Evolutionary conservation across 2,329 filamentous ascomycete genomes (phyloP).

Genomic region (Verticillium tricorpus): DNA sequence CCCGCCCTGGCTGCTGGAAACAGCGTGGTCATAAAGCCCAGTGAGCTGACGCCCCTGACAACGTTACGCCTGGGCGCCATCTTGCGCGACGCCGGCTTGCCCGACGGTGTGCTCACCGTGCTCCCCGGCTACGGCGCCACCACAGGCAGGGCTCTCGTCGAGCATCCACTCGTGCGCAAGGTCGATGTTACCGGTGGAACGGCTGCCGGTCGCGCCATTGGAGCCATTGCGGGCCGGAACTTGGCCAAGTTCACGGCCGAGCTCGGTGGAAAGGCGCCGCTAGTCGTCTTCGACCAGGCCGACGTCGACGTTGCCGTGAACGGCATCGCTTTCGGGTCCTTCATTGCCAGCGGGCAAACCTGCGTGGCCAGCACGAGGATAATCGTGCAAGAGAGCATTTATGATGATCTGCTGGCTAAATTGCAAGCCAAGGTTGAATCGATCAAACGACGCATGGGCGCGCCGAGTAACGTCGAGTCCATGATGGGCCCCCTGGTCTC

Average conservation of each 20-base stretch:
- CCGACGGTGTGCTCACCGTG: constrained; percentile 64
- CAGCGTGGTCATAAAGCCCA: constrained; percentile 56
- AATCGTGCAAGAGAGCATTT: constrained; percentile 65
- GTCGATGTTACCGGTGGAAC: constrained; percentile 76
- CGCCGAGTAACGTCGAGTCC: constrained; percentile 49
- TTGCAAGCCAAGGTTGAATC: constrained; percentile 61
- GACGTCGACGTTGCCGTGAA: constrained; percentile 64
- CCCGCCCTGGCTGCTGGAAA: constrained; percentile 58
- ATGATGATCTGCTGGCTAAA: constrained; percentile 57
- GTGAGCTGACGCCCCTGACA: constrained; percentile 58
- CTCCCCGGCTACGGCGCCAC: constrained; percentile 48
- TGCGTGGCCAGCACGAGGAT: constrained; percentile 70
- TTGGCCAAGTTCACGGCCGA: constrained; percentile 67
- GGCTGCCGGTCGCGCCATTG: constrained; percentile 62
- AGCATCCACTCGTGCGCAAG: constrained; percentile 54
- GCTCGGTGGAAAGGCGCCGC: constrained; percentile 66
- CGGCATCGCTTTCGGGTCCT: constrained; percentile 59
- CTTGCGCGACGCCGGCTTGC: constrained; percentile 63
- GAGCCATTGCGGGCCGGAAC: constrained; percentile 60
- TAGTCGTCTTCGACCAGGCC: constrained; percentile 62
- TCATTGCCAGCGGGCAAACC: constrained; percentile 51
- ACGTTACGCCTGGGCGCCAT: constrained; percentile 56
- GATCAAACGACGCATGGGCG: constrained; percentile 50
- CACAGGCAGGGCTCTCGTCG: constrained; percentile 49
- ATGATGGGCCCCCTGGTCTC: constrained; percentile 64